phyloP scores from a whole-genome alignment of 495 filamentous ascomycete genomes.

The Aspergillus funiculosus region DNA sequence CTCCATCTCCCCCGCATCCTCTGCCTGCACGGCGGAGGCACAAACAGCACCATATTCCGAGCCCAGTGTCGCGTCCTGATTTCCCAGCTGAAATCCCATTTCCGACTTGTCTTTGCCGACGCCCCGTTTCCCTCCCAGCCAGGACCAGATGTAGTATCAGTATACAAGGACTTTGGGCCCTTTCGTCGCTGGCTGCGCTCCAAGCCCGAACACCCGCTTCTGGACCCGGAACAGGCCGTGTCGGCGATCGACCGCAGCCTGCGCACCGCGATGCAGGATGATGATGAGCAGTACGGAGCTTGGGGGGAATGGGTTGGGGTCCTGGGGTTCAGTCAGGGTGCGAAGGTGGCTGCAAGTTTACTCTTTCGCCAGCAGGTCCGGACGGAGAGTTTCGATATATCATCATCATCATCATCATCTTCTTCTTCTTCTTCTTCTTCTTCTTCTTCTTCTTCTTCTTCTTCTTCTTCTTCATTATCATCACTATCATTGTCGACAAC shows the following conservation, averaged over 20 bases:
- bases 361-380: conserved; percentile 23
- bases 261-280: not conserved
- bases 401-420: no score
- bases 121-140: conserved; percentile 49
- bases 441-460: no score
- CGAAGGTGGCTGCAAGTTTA: conserved; percentile 52
- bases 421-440: no score
- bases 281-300: not conserved
- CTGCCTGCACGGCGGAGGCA: conserved; percentile 59
- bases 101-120: conserved; percentile 57
- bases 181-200: conserved; percentile 47
- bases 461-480: no score
- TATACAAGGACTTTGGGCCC: conserved; percentile 51
- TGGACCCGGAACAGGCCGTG: not conserved
- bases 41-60: conserved; percentile 51
- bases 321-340: conserved; percentile 54
- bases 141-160: conserved; percentile 45
- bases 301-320: conserved; percentile 53
- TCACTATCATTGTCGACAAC: no score
- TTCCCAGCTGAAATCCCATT: conserved; percentile 37
- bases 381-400: no score
- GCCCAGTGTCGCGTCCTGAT: conserved; percentile 49
- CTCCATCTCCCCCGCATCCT: conserved; percentile 52
- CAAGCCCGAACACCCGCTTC: not conserved
- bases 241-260: not conserved